These are phyloP conservation scores for Lecanicillium sp. DNA, from an alignment of 2,329 filamentous ascomycete genomes.

Conservation along the genomic window DNA sequence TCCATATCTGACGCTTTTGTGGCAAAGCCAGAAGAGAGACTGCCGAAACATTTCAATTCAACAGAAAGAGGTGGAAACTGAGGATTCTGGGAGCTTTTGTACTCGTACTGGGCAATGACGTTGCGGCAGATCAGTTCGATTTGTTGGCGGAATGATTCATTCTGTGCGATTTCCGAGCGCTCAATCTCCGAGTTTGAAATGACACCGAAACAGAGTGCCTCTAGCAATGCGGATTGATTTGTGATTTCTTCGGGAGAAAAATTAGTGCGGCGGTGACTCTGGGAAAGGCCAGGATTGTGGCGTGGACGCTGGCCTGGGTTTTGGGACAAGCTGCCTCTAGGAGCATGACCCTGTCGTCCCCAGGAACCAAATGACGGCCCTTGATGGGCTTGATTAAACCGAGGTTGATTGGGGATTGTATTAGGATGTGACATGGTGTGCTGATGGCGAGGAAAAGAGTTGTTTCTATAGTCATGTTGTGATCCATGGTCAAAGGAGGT, in stretches of 20 bases:
- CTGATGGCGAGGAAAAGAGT: slow-evolving; percentile 1
- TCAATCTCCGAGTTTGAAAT: slow-evolving; percentile 55
- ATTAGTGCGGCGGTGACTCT: slow-evolving; percentile 17
- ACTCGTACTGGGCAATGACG: slow-evolving; percentile 46
- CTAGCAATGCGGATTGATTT: slow-evolving; percentile 40
- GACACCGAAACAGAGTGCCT: slow-evolving; percentile 33
- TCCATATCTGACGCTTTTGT: slow-evolving; percentile 89
- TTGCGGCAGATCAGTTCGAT: slow-evolving; percentile 58
- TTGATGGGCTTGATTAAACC: slow-evolving; percentile 1
- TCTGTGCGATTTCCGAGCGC: slow-evolving; percentile 54
- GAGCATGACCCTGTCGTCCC: not conserved
- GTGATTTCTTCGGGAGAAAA: slow-evolving; percentile 37
- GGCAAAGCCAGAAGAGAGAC: slow-evolving; percentile 76
- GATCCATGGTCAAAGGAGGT: slow-evolving; percentile 19
- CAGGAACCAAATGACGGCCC: not conserved
- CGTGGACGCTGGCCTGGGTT: slow-evolving; percentile 10
- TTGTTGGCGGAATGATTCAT: slow-evolving; percentile 58
- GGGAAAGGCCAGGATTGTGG: slow-evolving; percentile 3
- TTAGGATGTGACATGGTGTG: slow-evolving; percentile 4
- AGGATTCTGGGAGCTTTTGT: slow-evolving; percentile 23
- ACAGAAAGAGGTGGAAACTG: slow-evolving; percentile 49
- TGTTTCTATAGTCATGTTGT: slow-evolving; percentile 7
- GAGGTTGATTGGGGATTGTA: not conserved
- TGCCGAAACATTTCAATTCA: slow-evolving; percentile 72
- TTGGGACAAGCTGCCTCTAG: not conserved